These are phyloP conservation scores for Tylopilus balloui DNA, from an alignment of 768 basidiomycete genomes.

Conservation along the genomic window DNA sequence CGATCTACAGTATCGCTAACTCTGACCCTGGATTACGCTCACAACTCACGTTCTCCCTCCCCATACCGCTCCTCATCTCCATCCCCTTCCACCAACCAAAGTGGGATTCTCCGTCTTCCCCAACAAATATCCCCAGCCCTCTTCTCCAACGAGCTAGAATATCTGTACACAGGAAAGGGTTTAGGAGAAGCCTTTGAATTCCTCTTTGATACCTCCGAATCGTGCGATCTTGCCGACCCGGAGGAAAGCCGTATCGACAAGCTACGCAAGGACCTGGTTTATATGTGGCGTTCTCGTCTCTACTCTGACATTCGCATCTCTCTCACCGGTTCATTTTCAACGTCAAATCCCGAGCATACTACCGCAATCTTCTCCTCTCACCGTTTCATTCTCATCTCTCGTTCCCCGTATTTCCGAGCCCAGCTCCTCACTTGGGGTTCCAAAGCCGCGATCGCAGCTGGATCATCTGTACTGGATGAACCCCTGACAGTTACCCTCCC, in stretches of 20 bases:
- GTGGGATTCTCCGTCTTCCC: conserved; percentile 55
- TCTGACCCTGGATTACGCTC: conserved; percentile 40
- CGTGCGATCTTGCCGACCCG: conserved; percentile 40
- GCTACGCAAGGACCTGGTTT: conserved; percentile 88
- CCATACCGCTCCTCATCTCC: conserved; percentile 45
- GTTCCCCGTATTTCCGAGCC: conserved; percentile 82
- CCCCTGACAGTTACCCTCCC: conserved; percentile 67
- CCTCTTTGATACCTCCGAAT: conserved; percentile 62
- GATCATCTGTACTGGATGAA: conserved; percentile 33
- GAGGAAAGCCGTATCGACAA: conserved; percentile 69
- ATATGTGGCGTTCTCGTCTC: conserved; percentile 93
- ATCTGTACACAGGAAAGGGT: conserved; percentile 89
- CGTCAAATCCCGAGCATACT: conserved; percentile 58
- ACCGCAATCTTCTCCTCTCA: conserved; percentile 90
- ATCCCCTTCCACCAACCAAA: conserved; percentile 38
- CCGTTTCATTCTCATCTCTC: conserved; percentile 86
- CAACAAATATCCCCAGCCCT: conserved; percentile 72
- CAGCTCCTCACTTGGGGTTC: conserved; percentile 69
- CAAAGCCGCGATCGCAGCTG: conserved; percentile 28
- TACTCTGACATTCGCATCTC: conserved; percentile 89
- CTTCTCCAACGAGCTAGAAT: conserved; percentile 89
- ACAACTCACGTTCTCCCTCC: conserved; percentile 43
- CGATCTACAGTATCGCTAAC: conserved; percentile 61
- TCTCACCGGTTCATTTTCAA: conserved; percentile 65
- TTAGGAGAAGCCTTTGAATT: conserved; percentile 86